Evolutionary conservation across 192 early-diverging fungal genomes (phyloP).

Genomic region (Backusella parvicylindrica): DNA sequence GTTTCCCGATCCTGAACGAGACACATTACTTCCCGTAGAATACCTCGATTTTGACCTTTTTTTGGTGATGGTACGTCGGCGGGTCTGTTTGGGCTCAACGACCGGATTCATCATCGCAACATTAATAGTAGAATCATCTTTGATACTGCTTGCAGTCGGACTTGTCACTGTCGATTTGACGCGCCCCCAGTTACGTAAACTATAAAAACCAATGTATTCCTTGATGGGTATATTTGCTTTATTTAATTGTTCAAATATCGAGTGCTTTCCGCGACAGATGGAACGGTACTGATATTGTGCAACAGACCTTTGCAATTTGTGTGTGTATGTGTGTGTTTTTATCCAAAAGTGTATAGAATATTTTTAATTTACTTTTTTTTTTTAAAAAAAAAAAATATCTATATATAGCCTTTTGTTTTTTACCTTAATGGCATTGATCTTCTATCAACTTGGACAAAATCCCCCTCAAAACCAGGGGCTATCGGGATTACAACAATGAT

Average conservation of each 20-base stretch:
- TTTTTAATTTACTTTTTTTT: background rate
- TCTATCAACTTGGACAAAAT: conserved; percentile 50
- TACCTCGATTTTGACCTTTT: background rate
- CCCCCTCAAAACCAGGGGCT: conserved; percentile 81
- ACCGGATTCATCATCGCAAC: background rate
- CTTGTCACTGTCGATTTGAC: conserved; percentile 38
- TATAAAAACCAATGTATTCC: conserved; percentile 72
- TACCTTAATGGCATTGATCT: conserved; percentile 27
- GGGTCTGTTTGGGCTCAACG: background rate
- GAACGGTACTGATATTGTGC: conserved; percentile 78
- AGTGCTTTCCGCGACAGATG: conserved; percentile 71
- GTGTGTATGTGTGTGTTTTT: background rate
- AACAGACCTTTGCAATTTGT: conserved; percentile 45
- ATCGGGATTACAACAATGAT: conserved; percentile 80
- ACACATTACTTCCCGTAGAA: background rate
- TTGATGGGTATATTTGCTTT: conserved; percentile 54
- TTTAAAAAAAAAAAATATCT: background rate
- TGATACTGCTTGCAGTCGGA: conserved; percentile 1
- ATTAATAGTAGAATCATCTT: background rate
- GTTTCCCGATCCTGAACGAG: background rate
- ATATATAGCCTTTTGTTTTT: conserved; percentile 2
- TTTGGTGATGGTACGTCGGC: background rate
- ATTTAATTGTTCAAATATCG: conserved; percentile 54
- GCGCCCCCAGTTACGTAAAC: conserved; percentile 69
- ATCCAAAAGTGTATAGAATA: background rate